phyloP scores from a whole-genome alignment of 140 eudicot genomes.

The Ambrosia hybrid region DNA sequence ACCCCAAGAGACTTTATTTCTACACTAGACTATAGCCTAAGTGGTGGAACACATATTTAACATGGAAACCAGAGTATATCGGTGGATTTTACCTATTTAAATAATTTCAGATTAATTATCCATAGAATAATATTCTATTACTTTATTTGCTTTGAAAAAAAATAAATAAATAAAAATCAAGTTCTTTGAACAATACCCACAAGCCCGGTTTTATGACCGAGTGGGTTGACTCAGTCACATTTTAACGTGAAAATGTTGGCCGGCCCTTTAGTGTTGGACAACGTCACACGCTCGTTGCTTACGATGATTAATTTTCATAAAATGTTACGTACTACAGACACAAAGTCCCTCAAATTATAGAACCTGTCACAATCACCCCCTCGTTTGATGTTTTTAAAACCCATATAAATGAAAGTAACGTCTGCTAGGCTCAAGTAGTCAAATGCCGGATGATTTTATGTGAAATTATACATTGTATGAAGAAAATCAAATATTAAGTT shows the following conservation, averaged over 20 bases:
- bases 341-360: constrained; percentile 3
- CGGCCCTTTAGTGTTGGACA: constrained; percentile 35
- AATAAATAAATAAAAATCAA: constrained; percentile 10
- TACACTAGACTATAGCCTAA: too few relatives aligned
- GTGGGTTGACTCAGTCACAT: constrained; percentile 18
- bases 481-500: too few relatives aligned
- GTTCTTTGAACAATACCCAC: constrained; percentile 15
- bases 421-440: not conserved
- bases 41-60: too few relatives aligned
- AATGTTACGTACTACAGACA: not conserved
- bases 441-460: not conserved
- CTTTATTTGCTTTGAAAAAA: not conserved
- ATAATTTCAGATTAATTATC: not conserved
- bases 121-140: not conserved
- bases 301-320: constrained; percentile 1
- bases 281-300: constrained; percentile 39
- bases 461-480: too few relatives aligned
- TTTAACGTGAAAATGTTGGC: constrained; percentile 28
- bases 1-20: too few relatives aligned
- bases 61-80: too few relatives aligned
- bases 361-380: constrained; percentile 12
- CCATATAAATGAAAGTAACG: not conserved
- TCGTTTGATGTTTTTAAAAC: not conserved
- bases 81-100: too few relatives aligned
- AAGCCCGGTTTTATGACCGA: constrained; percentile 30